Base-by-base conservation (phyloP, 2,329 filamentous ascomycete species). In the Ophiognomonia clavigignenti-juglandacearum region DNA sequence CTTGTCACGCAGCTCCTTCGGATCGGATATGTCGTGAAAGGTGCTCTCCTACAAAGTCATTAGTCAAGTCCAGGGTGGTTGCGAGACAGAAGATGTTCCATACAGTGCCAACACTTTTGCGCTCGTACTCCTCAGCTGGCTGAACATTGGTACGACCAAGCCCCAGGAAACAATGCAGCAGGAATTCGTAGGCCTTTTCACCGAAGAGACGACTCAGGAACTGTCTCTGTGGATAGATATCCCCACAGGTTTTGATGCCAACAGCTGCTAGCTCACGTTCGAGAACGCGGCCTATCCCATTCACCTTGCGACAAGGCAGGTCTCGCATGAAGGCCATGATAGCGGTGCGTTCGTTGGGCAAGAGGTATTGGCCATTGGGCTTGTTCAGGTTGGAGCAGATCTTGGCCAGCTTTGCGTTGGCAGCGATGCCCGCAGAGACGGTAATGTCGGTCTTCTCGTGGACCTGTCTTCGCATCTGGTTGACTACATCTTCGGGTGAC, bases 331-430 rank as follows among this genome's bases (percentile, higher is more conserved):
- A 97, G 0, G 75, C 69, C 78, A 97, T 82, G 50, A 98, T 89
- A 1, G 80, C 75, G 22, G 71, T 68, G 9, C 91, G 77, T 34
- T 95, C 84, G 43, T 77, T 86, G 0, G 85, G 76, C 2, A 97
- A 71, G 9, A 79, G 68, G 57, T 86, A 97, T 61, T 97, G 93
- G 0, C 93, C 93, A 57, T 98, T 95, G 0, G 93, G 93, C 61
- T 98, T 98, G 66, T 97, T 96, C 64, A 86, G 81, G 61, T 98
- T 96, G 16, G 89, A 95, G 57, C 86, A 89, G 26, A 98, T 96
- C 66, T 98, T 98, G 24, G 93, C 92, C 13, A 98, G 74, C 61
- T 90, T 92, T 0, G 91, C 85, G 63, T 98, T 98, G 1, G 89
- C 86, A 1, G 90, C 92, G 51, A 98, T 96, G 1, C 93, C 93